Percentiles rank a stretch among this genome's conserved stretches.
phyloP scores from a whole-genome alignment of 2,329 filamentous ascomycete species.

The Cordyceps cateniannulata region DNA sequence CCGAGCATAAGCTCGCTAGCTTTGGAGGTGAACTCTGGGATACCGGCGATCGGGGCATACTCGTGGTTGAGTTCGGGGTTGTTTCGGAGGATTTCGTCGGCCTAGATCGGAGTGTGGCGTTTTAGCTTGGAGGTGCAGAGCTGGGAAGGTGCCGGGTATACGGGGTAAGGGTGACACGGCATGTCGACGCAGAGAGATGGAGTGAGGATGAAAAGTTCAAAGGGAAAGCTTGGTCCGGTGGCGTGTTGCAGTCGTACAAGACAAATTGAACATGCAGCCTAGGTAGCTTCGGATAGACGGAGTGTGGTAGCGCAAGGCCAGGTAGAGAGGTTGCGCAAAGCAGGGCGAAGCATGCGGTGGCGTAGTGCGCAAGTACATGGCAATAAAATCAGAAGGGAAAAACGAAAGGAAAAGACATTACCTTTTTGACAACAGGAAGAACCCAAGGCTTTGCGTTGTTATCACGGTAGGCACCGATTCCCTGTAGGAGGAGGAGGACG shows the following conservation, averaged over 20 bases:
- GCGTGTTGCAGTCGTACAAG: neutral
- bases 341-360: too few relatives aligned
- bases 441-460: constrained; percentile 97
- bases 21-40: constrained; percentile 78
- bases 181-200: neutral
- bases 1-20: constrained; percentile 89
- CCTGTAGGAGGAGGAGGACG: constrained; percentile 31
- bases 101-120: constrained; percentile 45
- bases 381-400: neutral
- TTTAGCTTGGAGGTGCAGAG: neutral
- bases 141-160: neutral
- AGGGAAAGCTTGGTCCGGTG: neutral
- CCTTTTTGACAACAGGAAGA: constrained; percentile 92
- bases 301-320: neutral
- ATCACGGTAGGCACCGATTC: constrained; percentile 89
- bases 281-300: neutral
- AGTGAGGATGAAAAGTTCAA: neutral
- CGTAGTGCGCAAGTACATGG: neutral
- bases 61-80: constrained; percentile 94
- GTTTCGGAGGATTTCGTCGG: constrained; percentile 80
- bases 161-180: neutral
- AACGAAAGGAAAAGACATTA: constrained; percentile 32
- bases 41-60: constrained; percentile 92
- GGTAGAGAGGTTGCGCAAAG: neutral
- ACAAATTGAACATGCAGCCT: neutral